A percentile compares a stretch with the other conserved stretches of the same genome.
phyloP scores from a whole-genome alignment of 2,329 filamentous ascomycete genomes.

The Coniochaeta ligniaria region DNA sequence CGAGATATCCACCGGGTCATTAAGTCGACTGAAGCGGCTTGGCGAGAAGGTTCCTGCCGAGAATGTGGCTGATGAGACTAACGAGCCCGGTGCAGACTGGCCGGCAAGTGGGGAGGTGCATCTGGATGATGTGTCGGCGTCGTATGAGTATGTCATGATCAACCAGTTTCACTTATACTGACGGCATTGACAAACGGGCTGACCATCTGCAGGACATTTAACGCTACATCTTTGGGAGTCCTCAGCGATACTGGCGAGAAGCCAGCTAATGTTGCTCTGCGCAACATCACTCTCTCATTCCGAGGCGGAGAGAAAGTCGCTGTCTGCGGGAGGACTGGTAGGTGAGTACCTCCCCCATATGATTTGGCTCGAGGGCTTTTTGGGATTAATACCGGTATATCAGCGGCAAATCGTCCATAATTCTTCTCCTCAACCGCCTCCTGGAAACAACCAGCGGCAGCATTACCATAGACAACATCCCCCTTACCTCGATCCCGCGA shows the following conservation, averaged over 20 bases:
- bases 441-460: conserved; percentile 23
- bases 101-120: conserved; percentile 8
- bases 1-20: conserved; percentile 21
- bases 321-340: conserved; percentile 31
- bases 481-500: conserved; percentile 27
- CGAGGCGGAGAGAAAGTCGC: conserved; percentile 23
- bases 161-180: not conserved
- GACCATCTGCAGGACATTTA: not conserved
- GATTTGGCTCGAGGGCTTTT: conserved; percentile 17
- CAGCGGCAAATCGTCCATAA: conserved; percentile 31
- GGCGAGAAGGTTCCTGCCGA: conserved; percentile 11
- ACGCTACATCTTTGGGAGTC: not conserved
- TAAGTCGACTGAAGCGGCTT: conserved; percentile 18
- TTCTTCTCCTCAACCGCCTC: conserved; percentile 27
- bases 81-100: conserved; percentile 8
- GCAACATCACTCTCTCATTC: conserved; percentile 16
- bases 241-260: not conserved
- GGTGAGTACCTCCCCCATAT: conserved; percentile 7
- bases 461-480: conserved; percentile 32
- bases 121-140: conserved; percentile 9
- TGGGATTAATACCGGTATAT: conserved; percentile 25
- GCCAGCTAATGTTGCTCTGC: conserved; percentile 9
- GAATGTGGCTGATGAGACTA: conserved; percentile 14
- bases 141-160: conserved; percentile 6
- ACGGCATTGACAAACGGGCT: not conserved